Base-by-base conservation (phyloP, 1,139 yeast species). In the Meyerozyma smithsonii region DNA sequence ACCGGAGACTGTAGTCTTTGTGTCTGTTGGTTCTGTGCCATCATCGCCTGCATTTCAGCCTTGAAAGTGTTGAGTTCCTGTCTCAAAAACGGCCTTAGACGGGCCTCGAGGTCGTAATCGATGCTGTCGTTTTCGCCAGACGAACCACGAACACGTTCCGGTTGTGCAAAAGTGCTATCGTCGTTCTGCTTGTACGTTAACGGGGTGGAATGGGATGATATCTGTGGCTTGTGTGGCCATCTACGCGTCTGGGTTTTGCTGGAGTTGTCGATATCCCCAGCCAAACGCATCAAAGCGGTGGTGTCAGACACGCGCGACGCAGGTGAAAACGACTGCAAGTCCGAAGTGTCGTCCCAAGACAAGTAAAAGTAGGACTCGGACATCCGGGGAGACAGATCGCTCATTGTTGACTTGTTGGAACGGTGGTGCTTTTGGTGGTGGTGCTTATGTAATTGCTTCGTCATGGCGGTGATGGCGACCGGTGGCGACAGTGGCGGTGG, bases 131-230 rank as follows among this genome's bases (percentile, higher is more conserved):
- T 34, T 23, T 28, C 41, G 49, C 37, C 45, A 17, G 37, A 43
- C 35, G 37, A 21, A 36, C 39, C 12, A 12, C 25, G n/a, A 8
- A 23, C 10, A 23, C n/a, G 25, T 11, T 23, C 25, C 4, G 2
- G 4, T 23, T 28, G 36, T 23, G 37, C 38, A 43, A 46, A 39
- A 28, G 30, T 42, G 30, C 25, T 16, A 39, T 25, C 20, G 14
- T 39, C 18, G 28, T 30, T 32, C 33, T 45, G 44, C 36, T 45
- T 40, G n/a, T 37, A 8, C 33, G 46, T 37, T 32, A 62, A 46
- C 1, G 69, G 69, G 0, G 69, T 62, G 4, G 67, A 61, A 41
- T 64, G 69, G 3, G 66, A 58, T 11, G 63, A 55, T 8, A 58
- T 47, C 30, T 30, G 34, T 8, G 20, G 21, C 7, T 11, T 15